phyloP scores from a whole-genome alignment of 2,329 filamentous ascomycete species.

The Scedosporium apiospermum region DNA sequence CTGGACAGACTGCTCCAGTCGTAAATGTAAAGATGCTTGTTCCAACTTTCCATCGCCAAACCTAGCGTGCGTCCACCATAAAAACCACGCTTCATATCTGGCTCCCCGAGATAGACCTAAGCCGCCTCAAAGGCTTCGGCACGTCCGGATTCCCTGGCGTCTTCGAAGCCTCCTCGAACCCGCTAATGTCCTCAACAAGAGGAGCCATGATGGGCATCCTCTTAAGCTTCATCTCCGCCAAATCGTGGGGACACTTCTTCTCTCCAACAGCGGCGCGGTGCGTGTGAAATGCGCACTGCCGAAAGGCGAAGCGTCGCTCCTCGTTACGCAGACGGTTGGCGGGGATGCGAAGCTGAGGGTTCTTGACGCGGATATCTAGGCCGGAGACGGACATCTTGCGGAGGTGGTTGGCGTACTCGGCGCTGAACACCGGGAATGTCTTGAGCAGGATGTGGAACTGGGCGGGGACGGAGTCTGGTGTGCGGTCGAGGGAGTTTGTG shows the following conservation, averaged over 20 bases:
- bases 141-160: not conserved
- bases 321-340: conserved; percentile 46
- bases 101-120: not conserved
- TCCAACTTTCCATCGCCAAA: not conserved
- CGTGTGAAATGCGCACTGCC: conserved; percentile 51
- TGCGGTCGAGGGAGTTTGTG: conserved; percentile 13
- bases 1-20: not conserved
- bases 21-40: not conserved
- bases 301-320: conserved; percentile 50
- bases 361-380: conserved; percentile 46
- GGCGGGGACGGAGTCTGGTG: conserved; percentile 15
- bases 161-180: not conserved
- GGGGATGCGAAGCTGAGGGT: conserved; percentile 49
- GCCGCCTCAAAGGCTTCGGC: not conserved
- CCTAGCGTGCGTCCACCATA: not conserved
- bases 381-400: conserved; percentile 40
- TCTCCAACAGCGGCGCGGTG: conserved; percentile 46
- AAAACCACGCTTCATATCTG: not conserved
- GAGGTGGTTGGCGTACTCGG: conserved; percentile 42
- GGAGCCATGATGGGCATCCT: conserved; percentile 4
- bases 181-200: not conserved
- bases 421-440: conserved; percentile 33
- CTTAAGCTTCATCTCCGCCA: conserved; percentile 1
- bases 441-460: conserved; percentile 34
- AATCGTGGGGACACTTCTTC: conserved; percentile 39